phyloP scores from a whole-genome alignment of 2,329 filamentous ascomycete genomes.

The Colletotrichum sp. region DNA sequence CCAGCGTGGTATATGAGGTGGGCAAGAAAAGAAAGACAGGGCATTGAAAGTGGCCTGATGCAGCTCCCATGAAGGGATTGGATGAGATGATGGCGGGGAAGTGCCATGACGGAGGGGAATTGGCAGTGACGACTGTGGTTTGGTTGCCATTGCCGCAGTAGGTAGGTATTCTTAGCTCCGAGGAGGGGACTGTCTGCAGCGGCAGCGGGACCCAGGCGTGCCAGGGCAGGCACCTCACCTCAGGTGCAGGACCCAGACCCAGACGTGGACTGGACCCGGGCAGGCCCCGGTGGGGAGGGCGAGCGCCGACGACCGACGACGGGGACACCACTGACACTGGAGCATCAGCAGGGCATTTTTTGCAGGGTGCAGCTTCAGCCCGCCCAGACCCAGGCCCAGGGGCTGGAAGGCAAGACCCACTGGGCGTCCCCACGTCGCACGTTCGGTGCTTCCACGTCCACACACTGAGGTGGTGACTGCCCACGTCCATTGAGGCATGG shows the following conservation, averaged over 20 bases:
- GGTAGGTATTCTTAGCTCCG: not conserved
- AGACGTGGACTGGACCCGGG: not conserved
- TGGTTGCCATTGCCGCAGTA: not conserved
- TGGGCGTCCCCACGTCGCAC: not conserved
- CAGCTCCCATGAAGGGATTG: conserved; percentile 9
- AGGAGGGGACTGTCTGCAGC: not conserved
- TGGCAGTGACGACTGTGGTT: not conserved
- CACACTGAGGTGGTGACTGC: not conserved
- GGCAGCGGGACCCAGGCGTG: not conserved
- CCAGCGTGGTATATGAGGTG: not conserved
- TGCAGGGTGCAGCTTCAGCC: not conserved
- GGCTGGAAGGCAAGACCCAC: not conserved
- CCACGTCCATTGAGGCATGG: not conserved
- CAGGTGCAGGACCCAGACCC: not conserved
- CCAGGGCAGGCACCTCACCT: not conserved
- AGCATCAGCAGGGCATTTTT: not conserved
- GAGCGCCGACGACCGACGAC: not conserved
- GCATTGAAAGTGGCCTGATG: conserved; percentile 17
- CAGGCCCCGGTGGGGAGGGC: not conserved
- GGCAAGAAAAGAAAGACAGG: conserved; percentile 6
- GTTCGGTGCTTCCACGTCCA: not conserved
- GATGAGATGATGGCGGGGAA: conserved; percentile 19
- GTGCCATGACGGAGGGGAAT: not conserved
- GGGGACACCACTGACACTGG: not conserved
- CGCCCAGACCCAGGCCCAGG: not conserved